These are phyloP conservation scores for Boletus pseudopeckii DNA, from an alignment of 768 basidiomycete genomes.

Conservation along the genomic window DNA sequence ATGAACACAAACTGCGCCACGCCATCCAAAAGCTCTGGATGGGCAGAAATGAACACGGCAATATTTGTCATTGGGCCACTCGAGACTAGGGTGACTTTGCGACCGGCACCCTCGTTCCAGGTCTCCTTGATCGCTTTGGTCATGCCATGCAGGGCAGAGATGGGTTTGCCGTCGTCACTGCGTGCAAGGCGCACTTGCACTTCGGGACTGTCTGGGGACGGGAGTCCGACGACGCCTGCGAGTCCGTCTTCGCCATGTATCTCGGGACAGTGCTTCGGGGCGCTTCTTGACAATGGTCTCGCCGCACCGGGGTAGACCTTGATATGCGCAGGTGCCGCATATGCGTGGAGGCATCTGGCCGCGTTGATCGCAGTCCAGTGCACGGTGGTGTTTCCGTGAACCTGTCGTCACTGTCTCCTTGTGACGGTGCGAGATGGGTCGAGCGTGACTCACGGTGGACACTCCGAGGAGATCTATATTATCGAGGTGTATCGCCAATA, in stretches of 20 bases:
- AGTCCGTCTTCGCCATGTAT: slow-evolving; percentile 85
- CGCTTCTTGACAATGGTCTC: slow-evolving; percentile 59
- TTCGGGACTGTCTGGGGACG: slow-evolving; percentile 42
- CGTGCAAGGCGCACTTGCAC: slow-evolving; percentile 50
- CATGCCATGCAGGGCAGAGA: slow-evolving; percentile 70
- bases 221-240: slow-evolving; percentile 79
- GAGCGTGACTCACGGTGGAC: slow-evolving; percentile 59
- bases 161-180: slow-evolving; percentile 37
- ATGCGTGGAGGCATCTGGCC: slow-evolving; percentile 71
- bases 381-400: slow-evolving; percentile 74
- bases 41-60: slow-evolving; percentile 58
- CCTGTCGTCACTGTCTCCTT: slow-evolving; percentile 39
- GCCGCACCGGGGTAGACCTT: slow-evolving; percentile 67
- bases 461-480: slow-evolving; percentile 72
- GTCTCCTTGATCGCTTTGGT: slow-evolving; percentile 46
- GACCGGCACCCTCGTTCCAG: slow-evolving; percentile 58
- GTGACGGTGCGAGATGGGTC: not conserved
- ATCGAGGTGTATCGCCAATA: slow-evolving; percentile 66
- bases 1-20: slow-evolving; percentile 63
- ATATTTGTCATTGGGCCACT: slow-evolving; percentile 86
- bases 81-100: slow-evolving; percentile 66
- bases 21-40: slow-evolving; percentile 50
- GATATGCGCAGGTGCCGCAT: slow-evolving; percentile 56
- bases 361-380: slow-evolving; percentile 69
- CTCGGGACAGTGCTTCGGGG: slow-evolving; percentile 61